These are phyloP conservation scores for Podospora didyma DNA, from an alignment of 495 filamentous ascomycete species.

Conservation along the genomic window DNA sequence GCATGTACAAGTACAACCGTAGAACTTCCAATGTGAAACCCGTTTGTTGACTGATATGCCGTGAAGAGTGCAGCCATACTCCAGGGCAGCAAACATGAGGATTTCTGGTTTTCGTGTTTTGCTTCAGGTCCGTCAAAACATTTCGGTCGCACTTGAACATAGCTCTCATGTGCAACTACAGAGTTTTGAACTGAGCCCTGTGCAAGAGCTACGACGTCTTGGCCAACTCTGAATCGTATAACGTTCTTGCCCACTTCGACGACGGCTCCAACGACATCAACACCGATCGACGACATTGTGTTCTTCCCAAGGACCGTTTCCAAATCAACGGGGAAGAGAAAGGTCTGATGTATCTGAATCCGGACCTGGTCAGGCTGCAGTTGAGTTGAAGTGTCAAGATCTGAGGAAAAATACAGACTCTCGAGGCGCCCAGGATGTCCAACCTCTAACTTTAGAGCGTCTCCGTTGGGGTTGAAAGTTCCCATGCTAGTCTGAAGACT, in stretches of 20 bases:
- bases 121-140: no score
- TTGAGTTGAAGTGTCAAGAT: not conserved
- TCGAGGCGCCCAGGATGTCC: not conserved
- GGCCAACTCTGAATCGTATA: not conserved
- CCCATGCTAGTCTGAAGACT: not conserved
- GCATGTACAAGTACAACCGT: constrained; percentile 48
- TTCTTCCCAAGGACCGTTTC: constrained; percentile 7
- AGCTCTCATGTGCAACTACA: constrained; percentile 1
- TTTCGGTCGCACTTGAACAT: not conserved
- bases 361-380: not conserved
- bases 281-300: constrained; percentile 1
- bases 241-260: not conserved
- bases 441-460: not conserved
- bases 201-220: constrained; percentile 4
- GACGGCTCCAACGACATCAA: constrained; percentile 2
- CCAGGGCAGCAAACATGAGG: not conserved
- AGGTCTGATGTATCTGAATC: constrained; percentile 1
- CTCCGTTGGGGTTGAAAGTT: not conserved
- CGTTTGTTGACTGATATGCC: not conserved
- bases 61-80: constrained; percentile 3
- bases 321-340: constrained; percentile 2
- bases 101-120: no score
- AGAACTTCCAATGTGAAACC: not conserved
- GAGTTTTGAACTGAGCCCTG: not conserved
- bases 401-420: constrained; percentile 2